Percentiles rank a stretch among this genome's conserved stretches.
Evolutionary conservation across 768 basidiomycete species (phyloP).

Genomic region (Fibroporia radiculosa): DNA sequence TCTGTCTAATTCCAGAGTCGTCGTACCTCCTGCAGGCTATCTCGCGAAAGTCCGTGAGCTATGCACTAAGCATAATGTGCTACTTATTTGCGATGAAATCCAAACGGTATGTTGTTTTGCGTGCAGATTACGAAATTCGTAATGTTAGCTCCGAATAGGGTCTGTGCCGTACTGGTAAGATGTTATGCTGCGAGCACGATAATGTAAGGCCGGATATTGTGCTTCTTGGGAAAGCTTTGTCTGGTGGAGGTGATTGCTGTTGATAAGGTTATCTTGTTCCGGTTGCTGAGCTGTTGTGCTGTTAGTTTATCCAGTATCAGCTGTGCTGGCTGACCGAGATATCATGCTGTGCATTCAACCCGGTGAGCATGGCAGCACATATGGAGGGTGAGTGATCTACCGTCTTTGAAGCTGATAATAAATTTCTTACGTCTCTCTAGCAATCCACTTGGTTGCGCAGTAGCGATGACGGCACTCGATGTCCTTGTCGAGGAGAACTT

Average conservation of each 20-base stretch:
- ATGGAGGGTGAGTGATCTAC: slow-evolving; percentile 67
- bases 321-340: slow-evolving; percentile 84
- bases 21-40: slow-evolving; percentile 88
- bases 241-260: slow-evolving; percentile 70
- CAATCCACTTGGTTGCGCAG: slow-evolving; percentile 95
- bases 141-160: slow-evolving; percentile 45
- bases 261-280: background rate
- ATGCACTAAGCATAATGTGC: slow-evolving; percentile 87
- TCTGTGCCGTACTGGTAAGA: slow-evolving; percentile 86
- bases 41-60: slow-evolving; percentile 67
- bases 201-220: slow-evolving; percentile 85
- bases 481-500: slow-evolving; percentile 89
- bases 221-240: slow-evolving; percentile 92
- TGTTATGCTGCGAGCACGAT: slow-evolving; percentile 88
- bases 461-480: slow-evolving; percentile 84
- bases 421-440: slow-evolving; percentile 26
- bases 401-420: too few species aligned
- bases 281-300: background rate
- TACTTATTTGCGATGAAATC: slow-evolving; percentile 98
- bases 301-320: slow-evolving; percentile 91
- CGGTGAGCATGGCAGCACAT: slow-evolving; percentile 94
- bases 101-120: slow-evolving; percentile 59
- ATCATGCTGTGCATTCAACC: slow-evolving; percentile 92
- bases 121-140: slow-evolving; percentile 3
- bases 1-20: slow-evolving; percentile 47